Evolutionary conservation across 2,329 filamentous ascomycete genomes (phyloP).

Genomic region (Cordyceps militaris): DNA sequence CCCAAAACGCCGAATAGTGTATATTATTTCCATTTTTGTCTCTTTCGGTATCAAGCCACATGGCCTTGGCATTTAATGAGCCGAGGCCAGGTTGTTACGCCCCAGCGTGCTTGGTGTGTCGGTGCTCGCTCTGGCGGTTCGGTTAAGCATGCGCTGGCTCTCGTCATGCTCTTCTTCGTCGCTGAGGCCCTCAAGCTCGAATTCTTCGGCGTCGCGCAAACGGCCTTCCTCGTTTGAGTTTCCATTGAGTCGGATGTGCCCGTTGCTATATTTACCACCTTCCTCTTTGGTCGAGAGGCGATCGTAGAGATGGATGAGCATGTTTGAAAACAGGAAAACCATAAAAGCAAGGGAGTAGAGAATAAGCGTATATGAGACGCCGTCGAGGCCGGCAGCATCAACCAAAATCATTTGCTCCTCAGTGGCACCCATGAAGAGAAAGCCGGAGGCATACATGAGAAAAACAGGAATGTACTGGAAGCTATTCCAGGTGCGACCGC

Average conservation of each 20-base stretch:
- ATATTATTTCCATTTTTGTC: neutral
- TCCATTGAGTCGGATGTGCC: constrained; percentile 27
- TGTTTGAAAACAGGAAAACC: constrained; percentile 82
- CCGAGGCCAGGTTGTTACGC: constrained; percentile 25
- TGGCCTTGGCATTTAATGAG: constrained; percentile 17
- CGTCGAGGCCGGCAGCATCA: constrained; percentile 66
- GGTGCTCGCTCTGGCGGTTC: constrained; percentile 26
- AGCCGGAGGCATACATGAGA: constrained; percentile 82
- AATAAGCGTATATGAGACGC: constrained; percentile 88
- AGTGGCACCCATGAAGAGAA: constrained; percentile 95
- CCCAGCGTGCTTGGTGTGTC: constrained; percentile 36
- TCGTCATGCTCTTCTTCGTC: constrained; percentile 76
- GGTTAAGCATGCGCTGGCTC: constrained; percentile 30
- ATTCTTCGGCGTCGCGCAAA: constrained; percentile 79
- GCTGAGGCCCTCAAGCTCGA: constrained; percentile 84
- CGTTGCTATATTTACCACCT: constrained; percentile 32
- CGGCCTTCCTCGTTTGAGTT: constrained; percentile 43
- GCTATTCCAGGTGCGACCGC: constrained; percentile 61
- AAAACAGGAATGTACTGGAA: constrained; percentile 50
- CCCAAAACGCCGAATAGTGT: constrained; percentile 7
- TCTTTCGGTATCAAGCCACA: neutral
- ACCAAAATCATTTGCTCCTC: constrained; percentile 91
- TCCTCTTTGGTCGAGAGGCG: constrained; percentile 39
- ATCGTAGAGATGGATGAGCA: constrained; percentile 80
- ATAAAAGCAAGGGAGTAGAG: constrained; percentile 86